Percentiles rank a stretch among this genome's conserved stretches.
These are phyloP conservation scores for Chrysanthemum makinoi DNA, from an alignment of 129 eudicot genomes.

Conservation along the genomic window DNA sequence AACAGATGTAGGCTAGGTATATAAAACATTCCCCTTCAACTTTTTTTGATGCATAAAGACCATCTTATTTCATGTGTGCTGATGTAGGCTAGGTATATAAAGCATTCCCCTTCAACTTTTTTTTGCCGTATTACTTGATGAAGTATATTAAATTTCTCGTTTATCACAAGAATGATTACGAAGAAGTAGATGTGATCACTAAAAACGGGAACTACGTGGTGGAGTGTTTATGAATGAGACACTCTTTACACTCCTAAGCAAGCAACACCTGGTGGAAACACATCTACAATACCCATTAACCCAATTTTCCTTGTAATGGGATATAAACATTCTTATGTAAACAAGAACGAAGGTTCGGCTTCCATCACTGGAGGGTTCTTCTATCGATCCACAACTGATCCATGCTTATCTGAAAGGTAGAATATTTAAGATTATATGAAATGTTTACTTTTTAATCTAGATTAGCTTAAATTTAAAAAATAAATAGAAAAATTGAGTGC, in stretches of 20 bases:
- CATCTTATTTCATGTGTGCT: conserved; percentile 81
- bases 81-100: conserved; percentile 71
- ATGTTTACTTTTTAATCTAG: neutral
- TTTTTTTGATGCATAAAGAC: conserved; percentile 80
- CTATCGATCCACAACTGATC: conserved; percentile 73
- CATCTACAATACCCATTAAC: conserved; percentile 51
- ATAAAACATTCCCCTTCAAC: no score
- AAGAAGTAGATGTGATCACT: conserved; percentile 73
- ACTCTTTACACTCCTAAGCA: conserved; percentile 41
- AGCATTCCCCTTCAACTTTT: neutral
- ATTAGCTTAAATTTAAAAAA: neutral
- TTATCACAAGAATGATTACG: conserved; percentile 47
- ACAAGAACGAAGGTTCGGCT: conserved; percentile 72
- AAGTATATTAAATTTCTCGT: neutral
- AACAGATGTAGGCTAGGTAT: conserved; percentile 93
- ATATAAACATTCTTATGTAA: conserved; percentile 65
- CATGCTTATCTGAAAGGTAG: conserved; percentile 82
- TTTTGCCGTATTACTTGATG: neutral
- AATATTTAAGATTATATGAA: neutral
- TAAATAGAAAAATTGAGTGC: neutral
- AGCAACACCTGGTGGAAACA: conserved; percentile 63
- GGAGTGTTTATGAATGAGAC: conserved; percentile 79
- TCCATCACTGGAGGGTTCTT: conserved; percentile 85
- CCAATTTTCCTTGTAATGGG: conserved; percentile 83
- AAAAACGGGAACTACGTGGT: conserved; percentile 81